Conservation (phyloP, 352 stramenopile species). For the Globisporangium echinulatum region DNA sequence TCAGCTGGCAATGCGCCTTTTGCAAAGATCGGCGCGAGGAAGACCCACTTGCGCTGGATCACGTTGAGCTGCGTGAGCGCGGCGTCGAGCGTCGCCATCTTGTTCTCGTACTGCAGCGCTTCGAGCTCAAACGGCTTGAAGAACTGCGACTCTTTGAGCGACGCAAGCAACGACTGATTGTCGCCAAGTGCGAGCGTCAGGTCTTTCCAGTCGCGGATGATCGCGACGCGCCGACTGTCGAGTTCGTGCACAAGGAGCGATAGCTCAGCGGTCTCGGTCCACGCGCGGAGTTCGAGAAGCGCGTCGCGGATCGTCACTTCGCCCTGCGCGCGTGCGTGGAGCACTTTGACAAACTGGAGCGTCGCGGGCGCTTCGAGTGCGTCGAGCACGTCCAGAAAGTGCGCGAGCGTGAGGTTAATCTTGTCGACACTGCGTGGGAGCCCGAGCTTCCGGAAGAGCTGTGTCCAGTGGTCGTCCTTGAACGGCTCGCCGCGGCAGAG, state of each 20-base stretch:
- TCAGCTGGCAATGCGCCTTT: slow-evolving; percentile 91
- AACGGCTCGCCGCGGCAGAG: slow-evolving; percentile 93
- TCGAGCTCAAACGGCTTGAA: slow-evolving; percentile 94
- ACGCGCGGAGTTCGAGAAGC: slow-evolving; percentile 90
- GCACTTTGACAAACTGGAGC: slow-evolving; percentile 92
- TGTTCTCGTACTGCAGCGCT: slow-evolving; percentile 86
- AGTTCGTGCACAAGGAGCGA: slow-evolving; percentile 87
- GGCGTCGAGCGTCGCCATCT: slow-evolving; percentile 84
- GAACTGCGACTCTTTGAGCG: slow-evolving; percentile 94
- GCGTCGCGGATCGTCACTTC: slow-evolving; percentile 95
- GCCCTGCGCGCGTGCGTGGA: slow-evolving; percentile 84
- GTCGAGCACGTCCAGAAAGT: slow-evolving; percentile 85
- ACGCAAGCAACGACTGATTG: slow-evolving; percentile 92
- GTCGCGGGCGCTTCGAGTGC: slow-evolving; percentile 74
- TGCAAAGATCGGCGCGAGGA: slow-evolving; percentile 95
- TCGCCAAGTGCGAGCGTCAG: slow-evolving; percentile 92
- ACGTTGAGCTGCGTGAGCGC: slow-evolving; percentile 80
- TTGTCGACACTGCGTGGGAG: slow-evolving; percentile 82
- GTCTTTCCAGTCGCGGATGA: slow-evolving; percentile 96
- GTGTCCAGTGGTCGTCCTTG: slow-evolving; percentile 95
- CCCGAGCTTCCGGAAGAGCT: slow-evolving; percentile 90
- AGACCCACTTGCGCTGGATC: slow-evolving; percentile 96
- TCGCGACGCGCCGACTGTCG: slow-evolving; percentile 59
- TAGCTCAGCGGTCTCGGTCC: slow-evolving; percentile 89
- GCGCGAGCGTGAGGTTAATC: slow-evolving; percentile 85